Percentiles rank a stretch among this genome's conserved stretches.
These are phyloP conservation scores for Pythium plurisporium DNA, from an alignment of 352 stramenopile genomes.

Conservation along the genomic window DNA sequence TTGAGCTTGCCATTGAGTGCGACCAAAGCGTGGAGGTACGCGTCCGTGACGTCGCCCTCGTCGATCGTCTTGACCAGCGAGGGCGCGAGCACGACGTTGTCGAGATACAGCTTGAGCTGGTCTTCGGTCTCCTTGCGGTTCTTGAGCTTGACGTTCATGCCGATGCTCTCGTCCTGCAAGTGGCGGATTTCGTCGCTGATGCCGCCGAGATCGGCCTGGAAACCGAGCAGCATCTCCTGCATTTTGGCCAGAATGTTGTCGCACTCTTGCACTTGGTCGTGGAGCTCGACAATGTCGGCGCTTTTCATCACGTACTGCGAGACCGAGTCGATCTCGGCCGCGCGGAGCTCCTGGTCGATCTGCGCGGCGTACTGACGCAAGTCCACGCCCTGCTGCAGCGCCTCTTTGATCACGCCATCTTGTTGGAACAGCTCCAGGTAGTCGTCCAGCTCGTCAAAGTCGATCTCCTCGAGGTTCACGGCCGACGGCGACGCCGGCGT, in stretches of 20 bases:
- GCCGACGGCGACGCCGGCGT: background rate
- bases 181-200: constrained; percentile 97
- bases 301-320: constrained; percentile 87
- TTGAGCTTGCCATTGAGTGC: constrained; percentile 92
- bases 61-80: constrained; percentile 92
- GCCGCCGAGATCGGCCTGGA: constrained; percentile 97
- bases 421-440: constrained; percentile 94
- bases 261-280: constrained; percentile 94
- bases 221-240: constrained; percentile 97
- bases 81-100: constrained; percentile 94
- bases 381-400: constrained; percentile 88
- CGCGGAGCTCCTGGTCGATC: constrained; percentile 86
- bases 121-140: constrained; percentile 95
- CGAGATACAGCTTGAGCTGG: constrained; percentile 92
- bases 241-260: constrained; percentile 96
- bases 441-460: constrained; percentile 92
- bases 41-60: constrained; percentile 92
- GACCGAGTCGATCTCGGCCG: constrained; percentile 80
- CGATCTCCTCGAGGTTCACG: constrained; percentile 85
- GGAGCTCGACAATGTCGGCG: constrained; percentile 88
- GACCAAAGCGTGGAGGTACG: constrained; percentile 92
- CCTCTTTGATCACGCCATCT: constrained; percentile 91
- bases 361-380: constrained; percentile 87
- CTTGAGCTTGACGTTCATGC: constrained; percentile 92
- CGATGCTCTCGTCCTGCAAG: constrained; percentile 94